A percentile compares a stretch with the other conserved stretches of the same genome.
Conservation (phyloP, 768 basidiomycete genomes). For the Phylloporus scabripes region DNA sequence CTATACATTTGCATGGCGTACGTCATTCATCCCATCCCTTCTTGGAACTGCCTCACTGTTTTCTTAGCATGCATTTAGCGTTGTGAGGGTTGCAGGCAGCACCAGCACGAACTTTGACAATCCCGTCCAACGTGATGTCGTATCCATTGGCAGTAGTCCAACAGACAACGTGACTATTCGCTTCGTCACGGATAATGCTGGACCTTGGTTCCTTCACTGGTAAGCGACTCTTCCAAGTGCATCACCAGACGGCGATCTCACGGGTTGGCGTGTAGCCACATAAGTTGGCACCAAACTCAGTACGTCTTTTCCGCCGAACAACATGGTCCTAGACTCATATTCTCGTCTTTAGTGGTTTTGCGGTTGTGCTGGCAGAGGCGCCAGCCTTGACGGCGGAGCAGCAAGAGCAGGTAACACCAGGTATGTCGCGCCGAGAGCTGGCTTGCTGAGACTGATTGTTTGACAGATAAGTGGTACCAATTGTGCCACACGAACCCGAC, state of each 20-base stretch:
- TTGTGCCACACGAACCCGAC: slow-evolving; percentile 12
- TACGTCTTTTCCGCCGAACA: slow-evolving; percentile 6
- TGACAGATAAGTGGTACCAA: slow-evolving; percentile 17
- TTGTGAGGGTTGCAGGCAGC: slow-evolving; percentile 30
- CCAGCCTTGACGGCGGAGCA: slow-evolving; percentile 5
- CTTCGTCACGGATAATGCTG: slow-evolving; percentile 62
- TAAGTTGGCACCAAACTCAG: slow-evolving; percentile 29
- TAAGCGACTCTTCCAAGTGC: slow-evolving; percentile 4
- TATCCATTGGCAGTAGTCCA: slow-evolving; percentile 23
- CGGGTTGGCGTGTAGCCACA: slow-evolving; percentile 14
- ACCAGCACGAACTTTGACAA: slow-evolving; percentile 32
- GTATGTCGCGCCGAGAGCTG: slow-evolving; percentile 3
- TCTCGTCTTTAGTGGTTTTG: slow-evolving; percentile 19
- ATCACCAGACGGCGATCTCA: not conserved
- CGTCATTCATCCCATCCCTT: slow-evolving; percentile 4
- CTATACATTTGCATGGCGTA: slow-evolving; percentile 40
- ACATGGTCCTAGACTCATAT: not conserved
- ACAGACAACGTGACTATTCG: slow-evolving; percentile 48
- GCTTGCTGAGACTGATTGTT: not conserved
- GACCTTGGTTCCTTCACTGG: slow-evolving; percentile 53
- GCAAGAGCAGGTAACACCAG: slow-evolving; percentile 14
- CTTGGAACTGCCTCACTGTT: not conserved
- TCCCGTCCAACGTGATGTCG: slow-evolving; percentile 34
- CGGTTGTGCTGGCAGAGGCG: slow-evolving; percentile 28
- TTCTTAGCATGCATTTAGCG: slow-evolving; percentile 33